Evolutionary conservation across 306 rosid genomes (phyloP), one percentile per base, ranked within the genome.

Genomic region (Lagenaria siceraria): DNA sequence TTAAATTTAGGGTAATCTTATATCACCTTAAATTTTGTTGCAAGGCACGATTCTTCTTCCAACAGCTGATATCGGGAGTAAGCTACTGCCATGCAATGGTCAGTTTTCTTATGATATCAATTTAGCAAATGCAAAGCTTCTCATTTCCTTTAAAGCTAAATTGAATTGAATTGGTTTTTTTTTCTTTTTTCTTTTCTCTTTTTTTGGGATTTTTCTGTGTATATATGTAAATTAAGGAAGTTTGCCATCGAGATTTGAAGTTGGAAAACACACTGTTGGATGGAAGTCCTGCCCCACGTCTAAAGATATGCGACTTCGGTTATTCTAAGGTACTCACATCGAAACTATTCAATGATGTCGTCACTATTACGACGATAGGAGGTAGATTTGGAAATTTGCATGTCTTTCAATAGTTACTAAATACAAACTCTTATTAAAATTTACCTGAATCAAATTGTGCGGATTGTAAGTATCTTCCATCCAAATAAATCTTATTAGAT

Each of bases 221-320:
- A 29, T 29, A 29, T 29, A 11, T 4, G 31, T 58, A 58, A 58
- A 29, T 46, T 46, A 12, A 61, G 74, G 10, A 68, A 68, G 53
- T 68, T 12, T 68, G 74, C 35, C 74, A 68, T 22, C 49, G 74
- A 40, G 74, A 68, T 68, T 8, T 68, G 52, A 68, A 68, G 54
- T 24, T 68, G 31, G 74, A 68, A 51, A 68, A 68, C 54, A 68
- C 74, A 21, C 11, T 68, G 1, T 22, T 68, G 15, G 74, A 68
- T 68, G 74, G 74, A 68, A 68, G 74, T 24, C 4, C 52, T 3
- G 35, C 74, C 27, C 74, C 74, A 42, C 74, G 54, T 68, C 74
- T 68, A 3, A 68, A 68, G 33, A 68, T 68, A 5, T 68, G 74
- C 10, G 74, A 68, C 10, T 68, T 68, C 29, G 74, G 74, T 4